A percentile compares a stretch with the other conserved stretches of the same genome.
Evolutionary conservation across 2,329 filamentous ascomycete genomes (phyloP).

Genomic region (Aspergillus terreus): DNA sequence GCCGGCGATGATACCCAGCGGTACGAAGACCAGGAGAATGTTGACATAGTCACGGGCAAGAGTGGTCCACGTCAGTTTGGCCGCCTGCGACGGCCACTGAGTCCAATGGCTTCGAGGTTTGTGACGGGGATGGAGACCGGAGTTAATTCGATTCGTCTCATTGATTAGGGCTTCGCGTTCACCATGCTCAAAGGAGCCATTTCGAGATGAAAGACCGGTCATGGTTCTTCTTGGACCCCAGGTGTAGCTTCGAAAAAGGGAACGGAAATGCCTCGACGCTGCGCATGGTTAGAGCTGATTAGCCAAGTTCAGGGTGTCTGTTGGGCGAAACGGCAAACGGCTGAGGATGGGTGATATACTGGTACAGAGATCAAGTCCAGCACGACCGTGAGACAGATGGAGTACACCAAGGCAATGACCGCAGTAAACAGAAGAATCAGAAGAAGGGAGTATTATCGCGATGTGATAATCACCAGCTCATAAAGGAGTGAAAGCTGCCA

Average conservation of each 20-base stretch:
- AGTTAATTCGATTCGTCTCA: constrained; percentile 15
- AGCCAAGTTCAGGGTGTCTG: constrained; percentile 1
- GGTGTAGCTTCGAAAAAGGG: constrained; percentile 27
- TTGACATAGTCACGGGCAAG: constrained; percentile 55
- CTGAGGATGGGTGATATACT: background rate
- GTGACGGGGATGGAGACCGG: constrained; percentile 22
- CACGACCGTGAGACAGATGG: no score
- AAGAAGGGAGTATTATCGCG: no score
- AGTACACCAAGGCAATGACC: no score
- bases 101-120: constrained; percentile 37
- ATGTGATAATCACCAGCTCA: no score
- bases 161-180: constrained; percentile 36
- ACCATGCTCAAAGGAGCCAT: constrained; percentile 27
- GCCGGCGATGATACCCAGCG: constrained; percentile 60
- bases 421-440: background rate
- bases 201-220: constrained; percentile 23
- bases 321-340: background rate
- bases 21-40: constrained; percentile 61
- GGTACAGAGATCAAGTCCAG: no score
- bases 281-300: constrained; percentile 6
- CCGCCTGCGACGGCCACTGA: constrained; percentile 36
- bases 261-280: constrained; percentile 27
- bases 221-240: constrained; percentile 28
- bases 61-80: constrained; percentile 41
- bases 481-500: background rate